Evolutionary conservation across 495 filamentous ascomycete species (phyloP), one percentile per base, ranked within the genome.

Genomic region (Penicillium macrosclerotiorum): DNA sequence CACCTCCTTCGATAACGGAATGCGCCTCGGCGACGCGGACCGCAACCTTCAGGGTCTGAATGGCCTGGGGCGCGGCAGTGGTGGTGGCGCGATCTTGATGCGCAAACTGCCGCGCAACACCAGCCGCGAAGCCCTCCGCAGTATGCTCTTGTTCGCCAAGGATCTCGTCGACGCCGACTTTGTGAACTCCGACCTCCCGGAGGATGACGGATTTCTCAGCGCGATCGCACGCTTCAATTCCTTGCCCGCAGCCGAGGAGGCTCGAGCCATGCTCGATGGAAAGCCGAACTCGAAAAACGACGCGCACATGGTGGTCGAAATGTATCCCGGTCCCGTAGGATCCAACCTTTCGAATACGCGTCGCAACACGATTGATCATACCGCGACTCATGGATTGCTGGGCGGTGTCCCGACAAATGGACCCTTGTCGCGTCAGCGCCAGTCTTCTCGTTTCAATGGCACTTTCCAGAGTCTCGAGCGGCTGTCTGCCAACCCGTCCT

Each of bases 81-180:
- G 53, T 19, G 67, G 66, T 42, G 69, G 68, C 55, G 77, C 73
- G 62, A 83, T 81, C 41, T 64, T 88, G 37, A 85, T 96, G 68
- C 86, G 86, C 51, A 86, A 82, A 55, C 77, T 96, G 1, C 86
- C 90, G 5, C 62, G 72, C 41, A 88, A 84, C 55, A 91, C 82
- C 14, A 82, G 78, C 38, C 75, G 82, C 43, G 86, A 91, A 45
- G 76, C 80, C 29, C 71, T 95, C 47, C 81, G 85, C 49, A 78
- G 85, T 50, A 90, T 96, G 84, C 75, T 94, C 12, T 72, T 93
- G 11, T 94, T 90, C 61, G 87, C 89, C 19, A 88, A 93, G 57
- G 89, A 91, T 40, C 75, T 94, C 24, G 67, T 89, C 39, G 79
- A 84, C 52, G 79, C 82, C 38, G 85, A 92, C 46, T 79, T 94